Percentiles rank a stretch among this genome's conserved stretches.
Conservation (phyloP, 805 yeast genomes). For the Metschnikowia amazonensis region DNA sequence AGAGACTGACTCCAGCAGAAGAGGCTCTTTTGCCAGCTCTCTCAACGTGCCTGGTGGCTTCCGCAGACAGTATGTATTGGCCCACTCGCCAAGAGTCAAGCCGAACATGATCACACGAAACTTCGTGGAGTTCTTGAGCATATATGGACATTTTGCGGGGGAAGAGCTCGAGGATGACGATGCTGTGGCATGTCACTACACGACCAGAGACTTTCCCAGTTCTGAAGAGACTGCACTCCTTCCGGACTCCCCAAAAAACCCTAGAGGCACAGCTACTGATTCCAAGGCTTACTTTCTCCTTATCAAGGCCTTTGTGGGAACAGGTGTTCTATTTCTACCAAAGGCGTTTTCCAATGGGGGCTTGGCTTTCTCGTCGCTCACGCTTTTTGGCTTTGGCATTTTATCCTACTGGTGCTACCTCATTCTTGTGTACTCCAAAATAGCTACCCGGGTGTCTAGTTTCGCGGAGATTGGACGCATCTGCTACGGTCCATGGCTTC, state of each 20-base stretch:
- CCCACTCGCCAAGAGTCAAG: constrained; percentile 9
- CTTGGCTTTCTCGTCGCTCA: constrained; percentile 49
- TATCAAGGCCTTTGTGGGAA: constrained; percentile 72
- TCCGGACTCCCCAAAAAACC: constrained; percentile 13
- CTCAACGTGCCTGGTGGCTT: constrained; percentile 81
- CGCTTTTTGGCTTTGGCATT: constrained; percentile 57
- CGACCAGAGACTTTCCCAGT: neutral
- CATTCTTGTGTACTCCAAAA: constrained; percentile 57
- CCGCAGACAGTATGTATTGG: constrained; percentile 61
- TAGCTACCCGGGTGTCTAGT: constrained; percentile 60
- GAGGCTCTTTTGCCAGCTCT: constrained; percentile 64
- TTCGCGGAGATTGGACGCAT: constrained; percentile 72
- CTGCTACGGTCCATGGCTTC: constrained; percentile 65
- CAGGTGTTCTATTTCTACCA: constrained; percentile 70
- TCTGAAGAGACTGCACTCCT: constrained; percentile 39
- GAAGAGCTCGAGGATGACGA: constrained; percentile 68
- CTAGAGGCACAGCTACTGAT: constrained; percentile 65
- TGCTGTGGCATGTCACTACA: constrained; percentile 53
- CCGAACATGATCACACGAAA: constrained; percentile 61
- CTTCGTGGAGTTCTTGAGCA: constrained; percentile 70
- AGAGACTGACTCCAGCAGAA: constrained; percentile 25
- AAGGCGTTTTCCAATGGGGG: constrained; percentile 75
- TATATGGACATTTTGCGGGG: constrained; percentile 86
- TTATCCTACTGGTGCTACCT: constrained; percentile 78
- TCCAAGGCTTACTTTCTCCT: constrained; percentile 66